These are phyloP conservation scores for Papiliotrema flavescens DNA, from an alignment of 1,284 basidiomycete species.

Conservation along the genomic window DNA sequence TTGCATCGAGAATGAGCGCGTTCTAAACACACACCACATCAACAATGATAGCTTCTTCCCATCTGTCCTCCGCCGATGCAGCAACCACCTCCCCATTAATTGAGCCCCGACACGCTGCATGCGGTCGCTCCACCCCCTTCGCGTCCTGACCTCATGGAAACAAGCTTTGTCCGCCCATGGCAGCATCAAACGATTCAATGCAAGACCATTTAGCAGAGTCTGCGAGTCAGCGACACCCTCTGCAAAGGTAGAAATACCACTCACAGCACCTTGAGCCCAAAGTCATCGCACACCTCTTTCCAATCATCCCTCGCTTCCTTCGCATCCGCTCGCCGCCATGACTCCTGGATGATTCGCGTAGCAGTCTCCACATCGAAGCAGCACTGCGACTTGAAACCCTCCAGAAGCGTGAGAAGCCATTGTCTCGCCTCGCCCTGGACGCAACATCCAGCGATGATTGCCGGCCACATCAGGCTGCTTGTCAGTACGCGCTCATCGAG, in stretches of 20 bases:
- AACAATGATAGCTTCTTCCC: neutral
- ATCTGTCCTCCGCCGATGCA: neutral
- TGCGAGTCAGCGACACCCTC: neutral
- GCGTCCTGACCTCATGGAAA: too few relatives aligned
- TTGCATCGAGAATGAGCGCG: too few relatives aligned
- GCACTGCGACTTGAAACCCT: conserved; percentile 53
- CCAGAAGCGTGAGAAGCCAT: conserved; percentile 51
- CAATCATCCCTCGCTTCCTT: conserved; percentile 35
- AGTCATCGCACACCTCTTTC: conserved; percentile 45
- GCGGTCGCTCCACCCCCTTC: too few relatives aligned
- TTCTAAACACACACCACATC: too few relatives aligned
- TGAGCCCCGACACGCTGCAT: too few relatives aligned
- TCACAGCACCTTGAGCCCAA: conserved; percentile 39
- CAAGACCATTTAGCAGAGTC: neutral
- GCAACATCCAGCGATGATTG: conserved; percentile 53
- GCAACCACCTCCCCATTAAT: neutral
- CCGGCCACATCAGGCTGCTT: conserved; percentile 51
- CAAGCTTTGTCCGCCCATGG: too few relatives aligned
- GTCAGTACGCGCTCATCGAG: conserved; percentile 1
- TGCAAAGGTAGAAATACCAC: conserved; percentile 1
- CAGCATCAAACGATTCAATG: too few relatives aligned
- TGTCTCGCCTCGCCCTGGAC: conserved; percentile 45
- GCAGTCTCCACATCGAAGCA: conserved; percentile 58
- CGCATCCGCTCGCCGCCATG: conserved; percentile 43
- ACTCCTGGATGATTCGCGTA: conserved; percentile 52